Evolutionary conservation across 371 early-diverging fungal genomes (phyloP).

Genomic region (Mucor racemosus): DNA sequence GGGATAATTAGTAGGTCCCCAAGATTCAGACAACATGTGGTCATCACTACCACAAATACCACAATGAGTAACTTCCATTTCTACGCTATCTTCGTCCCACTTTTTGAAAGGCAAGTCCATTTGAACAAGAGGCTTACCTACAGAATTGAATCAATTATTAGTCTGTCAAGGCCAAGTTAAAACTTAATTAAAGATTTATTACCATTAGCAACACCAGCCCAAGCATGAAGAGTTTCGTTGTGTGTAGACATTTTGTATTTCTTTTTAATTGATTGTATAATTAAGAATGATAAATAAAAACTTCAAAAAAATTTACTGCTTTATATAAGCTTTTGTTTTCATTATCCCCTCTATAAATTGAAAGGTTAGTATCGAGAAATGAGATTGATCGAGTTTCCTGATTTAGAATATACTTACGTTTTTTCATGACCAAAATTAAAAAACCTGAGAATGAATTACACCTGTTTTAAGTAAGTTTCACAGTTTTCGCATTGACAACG

Average conservation of each 20-base stretch:
- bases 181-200: not conserved
- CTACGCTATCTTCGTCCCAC: constrained; percentile 52
- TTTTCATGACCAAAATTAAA: not conserved
- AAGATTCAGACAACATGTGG: constrained; percentile 64
- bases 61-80: constrained; percentile 54
- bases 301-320: too few relatives aligned
- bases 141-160: not conserved
- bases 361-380: too few relatives aligned
- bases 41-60: constrained; percentile 59
- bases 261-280: not conserved
- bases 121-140: constrained; percentile 23
- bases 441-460: too few relatives aligned
- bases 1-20: constrained; percentile 61
- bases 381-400: not conserved
- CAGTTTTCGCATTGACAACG: too few relatives aligned
- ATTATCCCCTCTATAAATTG: too few relatives aligned
- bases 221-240: not conserved
- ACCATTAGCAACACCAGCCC: not conserved
- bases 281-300: not conserved
- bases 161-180: not conserved
- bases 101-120: constrained; percentile 33
- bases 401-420: not conserved
- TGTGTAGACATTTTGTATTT: not conserved
- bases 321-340: too few relatives aligned
- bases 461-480: too few relatives aligned